Evolutionary conservation across 768 basidiomycete species (phyloP), one percentile per base, ranked within the genome.

Genomic region (Calvatia gigantea): DNA sequence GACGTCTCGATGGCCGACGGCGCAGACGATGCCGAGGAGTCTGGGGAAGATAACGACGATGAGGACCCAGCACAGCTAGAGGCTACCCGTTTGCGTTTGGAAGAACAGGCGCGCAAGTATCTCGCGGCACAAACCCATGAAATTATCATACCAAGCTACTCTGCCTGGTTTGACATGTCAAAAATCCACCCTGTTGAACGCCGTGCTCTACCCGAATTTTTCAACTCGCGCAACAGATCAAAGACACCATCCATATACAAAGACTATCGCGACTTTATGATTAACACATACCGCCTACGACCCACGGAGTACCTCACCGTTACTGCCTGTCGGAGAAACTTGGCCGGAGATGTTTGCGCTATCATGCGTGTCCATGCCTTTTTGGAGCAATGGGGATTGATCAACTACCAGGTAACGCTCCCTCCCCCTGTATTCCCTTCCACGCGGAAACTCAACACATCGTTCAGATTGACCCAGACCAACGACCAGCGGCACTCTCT

Each of bases 341-440:
- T 99, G 60, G 96, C 96, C 4, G 97, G 97, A 42, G 97, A 99
- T 69, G 97, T 98, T 5, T 98, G 97, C 65, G 94, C 93, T 23
- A 90, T 99, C 64, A 96, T 98, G 95, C 86, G 97, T 50, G 96
- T 99, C 1, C 97, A 99, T 70, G 95, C 94, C 3, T 98, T 99
- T 69, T 78, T 99, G 29, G 97, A 98, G 69, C 97, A 98, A 65
- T 99, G 97, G 97, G 97, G 97, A 0, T 77, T 99, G 56, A 86
- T 99, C 66, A 99, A 99, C 74, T 99, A 99, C 70, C 97, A 99
- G 80, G 96, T 94, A 60, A 54, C 82, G 65, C 21, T 27, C 52
- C 38, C 3, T 41, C 28, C 1, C 45, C 31, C 6, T 9, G 21
- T 47, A 32, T n/a, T 55, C 38, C 38, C 17, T 41, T 35, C 37